Base-by-base conservation (phyloP, 345 rosid species). In the Anastatica hierochuntica region DNA sequence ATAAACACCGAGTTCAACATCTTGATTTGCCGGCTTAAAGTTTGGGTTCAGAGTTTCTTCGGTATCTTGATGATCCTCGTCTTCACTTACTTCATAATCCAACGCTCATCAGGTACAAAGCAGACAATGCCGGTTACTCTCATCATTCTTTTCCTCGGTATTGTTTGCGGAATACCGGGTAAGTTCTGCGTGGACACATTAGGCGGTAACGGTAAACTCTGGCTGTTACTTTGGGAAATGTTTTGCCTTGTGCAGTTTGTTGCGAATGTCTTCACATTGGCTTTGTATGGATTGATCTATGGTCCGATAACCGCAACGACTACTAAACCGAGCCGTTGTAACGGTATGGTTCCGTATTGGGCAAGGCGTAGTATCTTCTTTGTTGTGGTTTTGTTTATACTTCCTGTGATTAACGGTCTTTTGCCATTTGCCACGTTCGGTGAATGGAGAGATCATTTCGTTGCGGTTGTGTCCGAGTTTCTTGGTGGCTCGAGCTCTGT, bases 151-250 rank as follows among this genome's bases (percentile, higher is more conserved):
- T 74, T 88, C 49, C 67, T 88, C 14, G 99, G 94, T 54, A 47
- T 50, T 21, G 58, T 34, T 10, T 85, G 99, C 48, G 99, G 95
- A 57, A 59, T 74, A 29, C 75, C 85, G 0, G 97, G 90, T 31
- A 94, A 85, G 72, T 38, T 83, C 10, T 85, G 99, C 20, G 80
- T 88, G 1, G 97, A 88, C 69, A 80, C 90, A 0, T 33, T 94
- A 16, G 97, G 97, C 10, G 97, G 99, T 20, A 65, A 72, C 1
- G 99, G 97, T 37, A 52, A 64, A 5, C 67, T 44, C 19, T 94
- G 99, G 99, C 75, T 88, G 8, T 10, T 76, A 1, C 67, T 76
- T 36, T 94, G 97, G 97, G 92, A 85, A 51, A 43, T 58, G 58
- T 66, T 81, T 7, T 88, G 97, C 77, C 7, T 72, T 10, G 45